A percentile compares a stretch with the other conserved stretches of the same genome.
These are phyloP conservation scores for Phlebiopsis flavidoalba DNA, from an alignment of 768 basidiomycete species.

Conservation along the genomic window DNA sequence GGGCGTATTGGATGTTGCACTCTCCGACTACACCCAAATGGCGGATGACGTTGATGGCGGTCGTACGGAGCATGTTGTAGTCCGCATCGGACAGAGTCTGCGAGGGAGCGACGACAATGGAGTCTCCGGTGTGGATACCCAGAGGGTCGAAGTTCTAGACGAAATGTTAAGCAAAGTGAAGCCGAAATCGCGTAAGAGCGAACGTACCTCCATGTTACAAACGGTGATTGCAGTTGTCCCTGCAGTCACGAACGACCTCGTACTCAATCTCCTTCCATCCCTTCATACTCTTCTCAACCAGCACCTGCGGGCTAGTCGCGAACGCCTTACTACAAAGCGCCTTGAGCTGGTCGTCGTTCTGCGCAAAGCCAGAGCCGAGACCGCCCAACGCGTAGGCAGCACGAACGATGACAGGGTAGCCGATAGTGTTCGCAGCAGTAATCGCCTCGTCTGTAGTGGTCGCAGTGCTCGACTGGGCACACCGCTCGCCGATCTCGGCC, in stretches of 20 bases:
- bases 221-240: constrained; percentile 99
- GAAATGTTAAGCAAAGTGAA: neutral
- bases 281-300: constrained; percentile 99
- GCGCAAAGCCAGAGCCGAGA: constrained; percentile 94
- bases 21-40: constrained; percentile 97
- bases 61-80: constrained; percentile 98
- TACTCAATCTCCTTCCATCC: constrained; percentile 99
- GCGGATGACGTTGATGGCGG: constrained; percentile 97
- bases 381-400: constrained; percentile 97
- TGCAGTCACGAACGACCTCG: constrained; percentile 95
- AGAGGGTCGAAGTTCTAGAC: constrained; percentile 95
- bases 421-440: constrained; percentile 76
- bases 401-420: constrained; percentile 94
- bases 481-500: constrained; percentile 94
- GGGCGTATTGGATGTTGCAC: constrained; percentile 98
- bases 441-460: constrained; percentile 83
- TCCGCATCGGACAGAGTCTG: constrained; percentile 99
- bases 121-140: constrained; percentile 98
- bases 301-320: constrained; percentile 94
- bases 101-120: constrained; percentile 96
- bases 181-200: neutral
- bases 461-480: constrained; percentile 85
- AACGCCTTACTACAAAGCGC: constrained; percentile 93
- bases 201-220: constrained; percentile 97
- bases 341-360: constrained; percentile 83